Percentiles rank a stretch among this genome's conserved stretches.
Evolutionary conservation across 257 asterid species (phyloP).

Genomic region (Solanum sparsipilum): DNA sequence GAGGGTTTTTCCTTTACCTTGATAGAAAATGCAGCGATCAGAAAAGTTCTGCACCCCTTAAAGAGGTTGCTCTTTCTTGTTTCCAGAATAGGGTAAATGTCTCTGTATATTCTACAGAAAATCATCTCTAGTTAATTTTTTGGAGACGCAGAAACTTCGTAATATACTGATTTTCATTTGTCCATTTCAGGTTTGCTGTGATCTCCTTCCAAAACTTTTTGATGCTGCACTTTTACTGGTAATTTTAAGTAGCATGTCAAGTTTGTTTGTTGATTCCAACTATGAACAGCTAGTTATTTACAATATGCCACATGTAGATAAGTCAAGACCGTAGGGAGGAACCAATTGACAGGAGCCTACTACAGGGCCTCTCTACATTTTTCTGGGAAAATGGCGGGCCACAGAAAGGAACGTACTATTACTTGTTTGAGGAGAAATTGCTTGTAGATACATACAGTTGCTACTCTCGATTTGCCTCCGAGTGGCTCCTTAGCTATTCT

Average conservation of each 20-base stretch:
- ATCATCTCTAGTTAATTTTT: not conserved
- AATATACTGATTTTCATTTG: not conserved
- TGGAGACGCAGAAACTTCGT: not conserved
- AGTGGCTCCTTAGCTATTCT: slow-evolving; percentile 11
- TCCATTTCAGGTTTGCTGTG: slow-evolving; percentile 9
- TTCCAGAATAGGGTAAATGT: slow-evolving; percentile 5
- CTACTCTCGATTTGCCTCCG: slow-evolving; percentile 1
- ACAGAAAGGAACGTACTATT: not conserved
- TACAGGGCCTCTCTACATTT: slow-evolving; percentile 6
- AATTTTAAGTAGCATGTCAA: not conserved
- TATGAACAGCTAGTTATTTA: not conserved
- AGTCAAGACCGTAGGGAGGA: slow-evolving; percentile 8
- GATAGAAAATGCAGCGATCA: not conserved
- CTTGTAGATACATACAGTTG: slow-evolving; percentile 5
- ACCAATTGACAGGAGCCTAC: slow-evolving; percentile 5
- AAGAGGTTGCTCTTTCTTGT: not conserved
- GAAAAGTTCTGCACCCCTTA: slow-evolving; percentile 1
- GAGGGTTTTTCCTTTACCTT: slow-evolving; percentile 10
- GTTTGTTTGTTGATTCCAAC: not conserved
- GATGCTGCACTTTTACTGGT: slow-evolving; percentile 10
- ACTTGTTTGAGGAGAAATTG: slow-evolving; percentile 7
- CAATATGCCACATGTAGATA: slow-evolving; percentile 1
- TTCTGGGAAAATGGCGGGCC: slow-evolving; percentile 3
- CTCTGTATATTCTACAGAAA: not conserved
- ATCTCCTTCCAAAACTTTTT: not conserved